Base-by-base conservation (phyloP, 768 basidiomycete genomes). In the Macrolepiota fuliginosa region DNA sequence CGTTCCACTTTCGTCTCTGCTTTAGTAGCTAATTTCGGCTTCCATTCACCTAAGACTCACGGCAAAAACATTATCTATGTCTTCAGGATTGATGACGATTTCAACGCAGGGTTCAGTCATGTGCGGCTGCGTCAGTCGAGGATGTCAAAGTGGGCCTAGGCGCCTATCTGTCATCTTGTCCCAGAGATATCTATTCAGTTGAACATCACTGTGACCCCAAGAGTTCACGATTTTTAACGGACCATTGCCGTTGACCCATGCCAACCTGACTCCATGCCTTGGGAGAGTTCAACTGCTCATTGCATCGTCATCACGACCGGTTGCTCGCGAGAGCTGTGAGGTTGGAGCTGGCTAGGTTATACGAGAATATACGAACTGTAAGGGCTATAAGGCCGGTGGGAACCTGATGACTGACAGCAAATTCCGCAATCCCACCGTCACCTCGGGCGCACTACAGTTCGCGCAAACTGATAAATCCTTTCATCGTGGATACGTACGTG, bases 141-240 rank as follows among this genome's bases (percentile, higher is more conserved):
- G 45, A 24, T 50, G 57, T 19, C 47, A 49, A 32, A 37, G 5
- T 10, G 17, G 17, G 19, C 29, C 29, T 10, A 19, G 6, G 57
- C 57, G 49, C 24, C 47, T 42, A 51, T 58, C 46, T 58, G 46
- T 22, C 49, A 58, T 58, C 57, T 58, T 47, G 56, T 47, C 32
- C 22, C 46, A 27, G 11, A 57, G 29, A 36, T 42, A 19, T 22
- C 46, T 37, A 58, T 36, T 58, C 35, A 51, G 24, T 50, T 36
- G 25, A 17, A 25, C 57, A 50, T 50, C 47, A 58, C 22, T 6
- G 10, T 39, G 19, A 22, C 36, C 36, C 36, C 53, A 54, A 54
- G 4, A 10, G 11, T 13, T 35, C 36, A 54, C 53, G 36, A 39
- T 4, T 39, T 22, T 54, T 10, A 19, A 29, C 40, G 13, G 29